Evolutionary conservation across 2,329 filamentous ascomycete genomes (phyloP), one percentile per base, ranked within the genome.

Genomic region (Lasiodiplodia sp.): DNA sequence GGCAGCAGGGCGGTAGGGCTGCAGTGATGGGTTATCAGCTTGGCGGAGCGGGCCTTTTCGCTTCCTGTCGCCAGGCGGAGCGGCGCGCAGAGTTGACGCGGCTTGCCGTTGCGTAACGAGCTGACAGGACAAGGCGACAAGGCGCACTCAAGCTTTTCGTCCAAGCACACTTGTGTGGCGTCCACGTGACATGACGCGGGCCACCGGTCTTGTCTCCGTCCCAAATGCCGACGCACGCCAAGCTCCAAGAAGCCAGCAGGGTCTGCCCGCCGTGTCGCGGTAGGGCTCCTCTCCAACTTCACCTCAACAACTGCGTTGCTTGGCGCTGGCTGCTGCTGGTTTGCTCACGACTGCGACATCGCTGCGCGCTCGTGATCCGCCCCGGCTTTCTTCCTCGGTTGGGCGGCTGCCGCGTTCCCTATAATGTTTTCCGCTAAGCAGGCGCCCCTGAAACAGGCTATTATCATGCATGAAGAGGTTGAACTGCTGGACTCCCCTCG

Each of bases 1-100:
- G 31, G 57, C 55, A 47, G 38, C 37, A 7, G 3, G 38, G 44
- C 18, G 18, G 60, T 64, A 64, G 60, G 60, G 60, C 60, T 64
- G 60, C 18, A 38, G 31, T 34, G n/a, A 16, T 25, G 31, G 23
- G 60, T 64, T 64, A 38, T 64, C 40, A 38, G 52, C 28, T 11
- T 56, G 23, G 44, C 44, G 44, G 44, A 47, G 44, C 52, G 23
- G 52, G 28, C 25, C 52, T 31, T 11, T 31, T 34, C 23, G 52
- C 55, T 18, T 38, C n/a, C 18, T 4, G 34, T 14, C 34, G 56
- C 12, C 18, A 3, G 21, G 18, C 11, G 8, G 53, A 7, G 16
- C 31, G 53, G 18, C 7, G 53, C 16, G 14, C 14, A 5, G 31
- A 4, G 14, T n/a, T 11, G 21, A 25, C 11, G 55, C 56, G 34